Conservation (phyloP, 2,329 filamentous ascomycete genomes). For the Colletotrichum sp. region DNA sequence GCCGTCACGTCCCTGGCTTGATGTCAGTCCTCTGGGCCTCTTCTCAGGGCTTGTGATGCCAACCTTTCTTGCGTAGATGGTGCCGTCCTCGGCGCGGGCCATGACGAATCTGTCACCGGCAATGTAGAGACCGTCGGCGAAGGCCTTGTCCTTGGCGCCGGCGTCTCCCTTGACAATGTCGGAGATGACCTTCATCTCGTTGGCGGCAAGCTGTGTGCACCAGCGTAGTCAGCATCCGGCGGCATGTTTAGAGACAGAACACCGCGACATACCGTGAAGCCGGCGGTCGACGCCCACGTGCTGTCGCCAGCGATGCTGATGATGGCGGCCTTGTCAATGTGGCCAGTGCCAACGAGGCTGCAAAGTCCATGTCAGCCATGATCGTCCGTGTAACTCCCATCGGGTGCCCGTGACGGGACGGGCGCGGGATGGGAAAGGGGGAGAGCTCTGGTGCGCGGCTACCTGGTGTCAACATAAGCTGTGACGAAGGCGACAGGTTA, state of each 20-base stretch:
- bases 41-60: conserved; percentile 26
- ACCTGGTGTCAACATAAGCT: conserved; percentile 61
- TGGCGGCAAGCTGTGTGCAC: conserved; percentile 56
- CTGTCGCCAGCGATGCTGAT: conserved; percentile 82
- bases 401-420: not conserved
- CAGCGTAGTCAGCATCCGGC: conserved; percentile 19
- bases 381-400: not conserved
- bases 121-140: conserved; percentile 76
- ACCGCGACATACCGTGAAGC: conserved; percentile 70
- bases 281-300: conserved; percentile 74
- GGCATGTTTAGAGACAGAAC: not conserved
- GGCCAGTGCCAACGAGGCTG: conserved; percentile 80
- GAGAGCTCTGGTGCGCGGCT: conserved; percentile 26
- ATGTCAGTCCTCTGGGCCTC: not conserved
- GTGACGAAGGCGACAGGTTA: conserved; percentile 30
- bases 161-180: conserved; percentile 52
- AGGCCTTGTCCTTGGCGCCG: conserved; percentile 67
- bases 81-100: conserved; percentile 76
- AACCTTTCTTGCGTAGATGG: conserved; percentile 88
- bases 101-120: conserved; percentile 80
- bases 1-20: conserved; percentile 72
- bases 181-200: conserved; percentile 64
- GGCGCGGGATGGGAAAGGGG: not conserved
- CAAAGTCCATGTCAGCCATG: conserved; percentile 15
- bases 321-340: conserved; percentile 85